Evolutionary conservation across 1,139 yeast genomes (phyloP).

Genomic region (Ogataea hybrid): DNA sequence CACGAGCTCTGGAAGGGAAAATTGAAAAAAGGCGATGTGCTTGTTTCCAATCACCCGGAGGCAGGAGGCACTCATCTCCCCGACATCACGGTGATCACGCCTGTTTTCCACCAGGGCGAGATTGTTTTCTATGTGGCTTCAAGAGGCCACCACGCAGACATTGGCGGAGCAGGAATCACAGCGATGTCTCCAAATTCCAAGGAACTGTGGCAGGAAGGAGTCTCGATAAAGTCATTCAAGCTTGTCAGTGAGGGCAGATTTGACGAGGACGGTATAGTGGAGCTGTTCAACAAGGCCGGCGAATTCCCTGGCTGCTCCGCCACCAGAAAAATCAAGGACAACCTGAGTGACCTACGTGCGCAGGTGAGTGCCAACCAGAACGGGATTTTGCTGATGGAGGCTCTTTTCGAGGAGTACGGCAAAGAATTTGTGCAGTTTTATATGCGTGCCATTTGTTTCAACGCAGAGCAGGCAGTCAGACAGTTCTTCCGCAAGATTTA

Average conservation of each 20-base stretch:
- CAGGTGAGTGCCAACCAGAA: conserved; percentile 26
- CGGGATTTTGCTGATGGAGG: conserved; percentile 24
- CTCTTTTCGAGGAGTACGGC: conserved; percentile 26
- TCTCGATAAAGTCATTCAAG: conserved; percentile 28
- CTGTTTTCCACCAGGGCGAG: conserved; percentile 35
- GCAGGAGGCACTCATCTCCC: conserved; percentile 63
- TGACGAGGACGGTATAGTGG: conserved; percentile 22
- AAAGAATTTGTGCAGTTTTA: conserved; percentile 26
- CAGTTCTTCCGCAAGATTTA: conserved; percentile 22
- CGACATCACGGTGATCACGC: conserved; percentile 55
- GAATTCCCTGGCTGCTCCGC: conserved; percentile 26
- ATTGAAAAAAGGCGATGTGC: conserved; percentile 51
- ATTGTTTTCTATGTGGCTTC: conserved; percentile 31
- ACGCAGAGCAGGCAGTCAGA: conserved; percentile 31
- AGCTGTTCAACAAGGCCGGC: conserved; percentile 17
- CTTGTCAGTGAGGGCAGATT: conserved; percentile 25
- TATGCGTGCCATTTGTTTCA: conserved; percentile 28
- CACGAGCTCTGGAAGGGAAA: conserved; percentile 47
- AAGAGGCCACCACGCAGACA: conserved; percentile 34
- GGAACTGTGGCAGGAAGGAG: conserved; percentile 33
- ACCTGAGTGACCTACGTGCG: conserved; percentile 32
- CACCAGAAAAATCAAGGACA: conserved; percentile 29
- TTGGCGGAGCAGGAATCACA: conserved; percentile 33
- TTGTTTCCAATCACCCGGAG: conserved; percentile 51
- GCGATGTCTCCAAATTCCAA: conserved; percentile 32